A percentile compares a stretch with the other conserved stretches of the same genome.
phyloP scores from a whole-genome alignment of 768 basidiomycete genomes.

The Agrocybe praecox region DNA sequence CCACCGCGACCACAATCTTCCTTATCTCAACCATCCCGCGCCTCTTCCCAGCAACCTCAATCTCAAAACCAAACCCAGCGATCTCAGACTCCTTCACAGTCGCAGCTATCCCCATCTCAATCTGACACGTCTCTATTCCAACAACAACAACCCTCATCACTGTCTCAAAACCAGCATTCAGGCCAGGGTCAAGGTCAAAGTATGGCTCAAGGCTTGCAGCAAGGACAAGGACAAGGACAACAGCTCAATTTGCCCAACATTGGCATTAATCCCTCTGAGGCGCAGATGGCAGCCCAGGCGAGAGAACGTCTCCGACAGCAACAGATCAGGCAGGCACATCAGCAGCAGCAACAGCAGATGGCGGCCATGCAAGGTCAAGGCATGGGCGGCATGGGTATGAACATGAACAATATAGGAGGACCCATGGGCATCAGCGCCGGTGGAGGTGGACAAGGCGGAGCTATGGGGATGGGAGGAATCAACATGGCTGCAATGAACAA shows the following conservation, averaged over 20 bases:
- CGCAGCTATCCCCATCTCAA: background rate
- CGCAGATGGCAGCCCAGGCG: slow-evolving; percentile 33
- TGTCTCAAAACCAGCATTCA: background rate
- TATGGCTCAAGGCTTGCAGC: background rate
- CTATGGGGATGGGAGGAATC: slow-evolving; percentile 4
- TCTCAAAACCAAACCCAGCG: background rate
- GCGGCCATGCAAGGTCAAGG: slow-evolving; percentile 1
- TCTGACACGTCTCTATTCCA: background rate
- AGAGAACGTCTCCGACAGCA: slow-evolving; percentile 37
- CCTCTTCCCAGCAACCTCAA: background rate
- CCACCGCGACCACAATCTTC: background rate
- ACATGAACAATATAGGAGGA: slow-evolving; percentile 6
- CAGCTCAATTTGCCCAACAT: slow-evolving; percentile 8
- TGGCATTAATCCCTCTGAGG: slow-evolving; percentile 26
- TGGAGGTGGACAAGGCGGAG: background rate
- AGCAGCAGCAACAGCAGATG: slow-evolving; percentile 28
- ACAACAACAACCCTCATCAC: background rate
- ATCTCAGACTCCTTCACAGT: slow-evolving; percentile 3
- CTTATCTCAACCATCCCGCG: background rate
- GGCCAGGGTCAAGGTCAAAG: background rate
- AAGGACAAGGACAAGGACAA: slow-evolving; percentile 4
- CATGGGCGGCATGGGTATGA: slow-evolving; percentile 10
- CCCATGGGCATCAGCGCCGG: slow-evolving; percentile 5
- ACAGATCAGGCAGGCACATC: slow-evolving; percentile 37
- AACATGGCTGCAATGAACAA: background rate